Base-by-base conservation (phyloP, 2,329 filamentous ascomycete genomes). In the Neofusicoccum sp. region DNA sequence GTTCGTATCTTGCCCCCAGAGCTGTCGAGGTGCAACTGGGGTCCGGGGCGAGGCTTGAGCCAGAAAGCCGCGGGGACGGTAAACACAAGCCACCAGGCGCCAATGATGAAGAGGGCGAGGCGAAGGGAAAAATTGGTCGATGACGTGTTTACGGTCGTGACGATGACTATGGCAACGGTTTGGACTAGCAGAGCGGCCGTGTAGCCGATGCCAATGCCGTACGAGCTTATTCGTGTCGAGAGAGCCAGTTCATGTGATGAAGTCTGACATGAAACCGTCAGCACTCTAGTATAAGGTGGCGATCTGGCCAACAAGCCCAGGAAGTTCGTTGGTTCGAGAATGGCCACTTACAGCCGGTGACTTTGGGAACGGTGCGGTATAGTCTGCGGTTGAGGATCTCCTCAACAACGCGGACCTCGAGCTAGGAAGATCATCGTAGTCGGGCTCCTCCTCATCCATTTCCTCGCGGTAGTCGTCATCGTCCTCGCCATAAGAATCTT, bases 191-290 rank as follows among this genome's bases (percentile, higher is more conserved):
- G 82, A 0, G 90, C 91, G 1, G 92, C 92, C 38, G 89, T 86
- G 71, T 99, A 99, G 11, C 95, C 95, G 63, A 96, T 96, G 0
- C 93, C 93, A 58, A 98, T 93, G 9, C 95, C 95, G 68, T 89
- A 89, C 2, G 93, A 91, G 0, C 93, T 98, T 64, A 99, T 96
- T 67, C 89, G 87, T 1, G 93, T 96, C 0, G 93, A 96, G 6
- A 98, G 79, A 63, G 86, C 84, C 64, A 98, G 84, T 72, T 93
- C 90, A 70, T 65, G 84, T 79, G 69, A 91, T 82, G 77, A 69
- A 31, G 51, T 51, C 59, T 61, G 14, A 40, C n/a, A 16, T 11
- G 9, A 14, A 38, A 28, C 20, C 20, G 33, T 48, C 24, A 38
- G 43, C 11, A 28, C 14, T 9, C 12, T n/a, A 43, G 9, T 43